phyloP scores from a whole-genome alignment of 2,329 filamentous ascomycete genomes.

The Calonectria montana region DNA sequence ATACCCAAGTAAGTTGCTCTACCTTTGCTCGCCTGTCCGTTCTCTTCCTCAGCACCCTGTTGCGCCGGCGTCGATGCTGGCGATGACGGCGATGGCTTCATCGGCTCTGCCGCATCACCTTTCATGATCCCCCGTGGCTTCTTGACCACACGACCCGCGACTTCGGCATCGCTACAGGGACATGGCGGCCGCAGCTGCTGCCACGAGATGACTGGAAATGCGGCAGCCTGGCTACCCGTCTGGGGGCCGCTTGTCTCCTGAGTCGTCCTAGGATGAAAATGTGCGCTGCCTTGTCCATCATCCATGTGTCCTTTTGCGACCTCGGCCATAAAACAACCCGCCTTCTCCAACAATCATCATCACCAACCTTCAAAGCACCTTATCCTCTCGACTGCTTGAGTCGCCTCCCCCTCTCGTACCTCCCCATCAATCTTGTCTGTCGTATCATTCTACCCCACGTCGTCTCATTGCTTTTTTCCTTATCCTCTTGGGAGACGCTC shows the following conservation, averaged over 20 bases:
- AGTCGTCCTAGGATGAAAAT: conserved; percentile 20
- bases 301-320: conserved; percentile 45
- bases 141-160: conserved; percentile 5
- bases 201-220: conserved; percentile 21
- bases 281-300: conserved; percentile 39
- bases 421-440: conserved; percentile 25
- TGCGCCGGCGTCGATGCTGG: not conserved
- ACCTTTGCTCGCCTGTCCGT: conserved; percentile 21
- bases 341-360: conserved; percentile 32
- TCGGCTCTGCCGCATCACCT: conserved; percentile 25
- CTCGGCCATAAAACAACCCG: conserved; percentile 39
- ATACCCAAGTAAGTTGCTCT: conserved; percentile 41
- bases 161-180: not conserved
- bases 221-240: conserved; percentile 24
- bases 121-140: conserved; percentile 9
- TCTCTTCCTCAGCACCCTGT: not conserved
- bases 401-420: conserved; percentile 29
- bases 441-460: conserved; percentile 25
- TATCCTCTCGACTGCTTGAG: conserved; percentile 9
- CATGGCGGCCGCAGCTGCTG: conserved; percentile 1
- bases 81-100: conserved; percentile 36
- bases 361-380: conserved; percentile 32
- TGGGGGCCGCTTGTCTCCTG: conserved; percentile 5
- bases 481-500: conserved; percentile 19
- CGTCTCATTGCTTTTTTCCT: conserved; percentile 21